Base-by-base conservation (phyloP, 2,329 filamentous ascomycete species). In the Aureobasidium sp. region DNA sequence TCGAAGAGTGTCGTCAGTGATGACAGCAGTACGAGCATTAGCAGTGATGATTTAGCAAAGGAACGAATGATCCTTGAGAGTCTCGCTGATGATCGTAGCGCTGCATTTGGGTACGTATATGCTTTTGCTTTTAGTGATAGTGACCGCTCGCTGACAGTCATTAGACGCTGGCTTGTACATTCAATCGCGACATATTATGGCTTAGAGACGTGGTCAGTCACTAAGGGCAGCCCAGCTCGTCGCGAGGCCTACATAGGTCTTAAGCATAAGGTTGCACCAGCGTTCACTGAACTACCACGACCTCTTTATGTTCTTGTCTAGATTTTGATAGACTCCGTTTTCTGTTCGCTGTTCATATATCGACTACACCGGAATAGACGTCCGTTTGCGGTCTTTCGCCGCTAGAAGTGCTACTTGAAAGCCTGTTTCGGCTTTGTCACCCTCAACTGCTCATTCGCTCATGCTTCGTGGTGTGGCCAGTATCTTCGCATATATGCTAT, bases 161-260 rank as follows among this genome's bases (percentile, higher is more conserved):
- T 34, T 64, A 93, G 89, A 67, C 89, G 93, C 65, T 97, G 92
- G 89, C 83, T 97, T 59, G 90, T 95, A 1, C 92, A 97, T 74
- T 89, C 90, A 62, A 92, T 97, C 65, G 93, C 90, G 10, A 85
- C 88, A 44, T 97, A 97, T 74, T 97, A 97, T 71, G 92, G 91
- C 48, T 81, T 97, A 61, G 83, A 86, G 64, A 96, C 92, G 25
- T 91, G 86, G 78, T 92, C 89, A 5, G 84, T 93, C 63, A 88
- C 88, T 0, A 81, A 87, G 1, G 86, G 85, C 36, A 80, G 85
- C 66, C 87, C 90, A 3, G 82, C 85, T 14, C 83, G 87, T 58
- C 84, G 90, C 57, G 88, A 94, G 64, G 91, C 94, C 8, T 96
- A 95, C 68, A 86, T 97, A 27, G 89, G 89, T 3, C 77, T 93